A percentile compares a stretch with the other conserved stretches of the same genome.
phyloP scores from a whole-genome alignment of 2,329 filamentous ascomycete genomes.

The Cladosporium halotolerans region DNA sequence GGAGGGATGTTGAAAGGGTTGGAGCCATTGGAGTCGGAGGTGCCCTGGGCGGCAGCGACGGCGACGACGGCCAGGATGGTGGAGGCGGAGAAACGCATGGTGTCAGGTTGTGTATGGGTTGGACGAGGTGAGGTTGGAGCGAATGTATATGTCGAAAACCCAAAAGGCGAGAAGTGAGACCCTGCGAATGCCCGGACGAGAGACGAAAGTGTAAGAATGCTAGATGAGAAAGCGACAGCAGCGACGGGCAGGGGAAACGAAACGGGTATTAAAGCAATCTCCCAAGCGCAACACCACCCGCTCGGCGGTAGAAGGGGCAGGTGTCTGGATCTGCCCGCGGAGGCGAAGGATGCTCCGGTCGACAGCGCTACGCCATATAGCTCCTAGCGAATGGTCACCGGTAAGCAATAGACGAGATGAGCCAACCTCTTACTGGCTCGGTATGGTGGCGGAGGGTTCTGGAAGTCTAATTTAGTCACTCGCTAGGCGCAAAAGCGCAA shows the following conservation, averaged over 20 bases:
- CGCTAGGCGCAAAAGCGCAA: conserved; percentile 3
- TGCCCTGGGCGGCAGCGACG: conserved; percentile 33
- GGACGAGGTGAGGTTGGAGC: background rate
- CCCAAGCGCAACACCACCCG: background rate
- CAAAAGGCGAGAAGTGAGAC: background rate
- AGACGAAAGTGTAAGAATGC: background rate
- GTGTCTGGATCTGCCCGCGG: conserved; percentile 6
- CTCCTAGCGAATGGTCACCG: conserved; percentile 1
- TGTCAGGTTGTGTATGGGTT: background rate
- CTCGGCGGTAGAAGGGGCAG: conserved; percentile 5
- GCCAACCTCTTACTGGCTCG: background rate
- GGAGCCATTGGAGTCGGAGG: conserved; percentile 11
- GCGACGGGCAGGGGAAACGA: background rate
- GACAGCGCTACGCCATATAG: conserved; percentile 2
- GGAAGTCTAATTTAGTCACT: conserved; percentile 8
- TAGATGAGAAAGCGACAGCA: background rate
- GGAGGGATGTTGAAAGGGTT: conserved; percentile 46
- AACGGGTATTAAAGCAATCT: conserved; percentile 5
- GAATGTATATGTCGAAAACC: background rate
- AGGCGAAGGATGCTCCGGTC: conserved; percentile 1
- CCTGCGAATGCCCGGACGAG: background rate
- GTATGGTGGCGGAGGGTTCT: conserved; percentile 6
- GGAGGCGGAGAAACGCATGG: conserved; percentile 42
- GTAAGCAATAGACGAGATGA: conserved; percentile 8
- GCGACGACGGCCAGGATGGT: conserved; percentile 40